Percentiles rank a stretch among this genome's conserved stretches.
These are phyloP conservation scores for Metschnikowia picachoensis DNA, from an alignment of 805 yeast genomes.

Conservation along the genomic window DNA sequence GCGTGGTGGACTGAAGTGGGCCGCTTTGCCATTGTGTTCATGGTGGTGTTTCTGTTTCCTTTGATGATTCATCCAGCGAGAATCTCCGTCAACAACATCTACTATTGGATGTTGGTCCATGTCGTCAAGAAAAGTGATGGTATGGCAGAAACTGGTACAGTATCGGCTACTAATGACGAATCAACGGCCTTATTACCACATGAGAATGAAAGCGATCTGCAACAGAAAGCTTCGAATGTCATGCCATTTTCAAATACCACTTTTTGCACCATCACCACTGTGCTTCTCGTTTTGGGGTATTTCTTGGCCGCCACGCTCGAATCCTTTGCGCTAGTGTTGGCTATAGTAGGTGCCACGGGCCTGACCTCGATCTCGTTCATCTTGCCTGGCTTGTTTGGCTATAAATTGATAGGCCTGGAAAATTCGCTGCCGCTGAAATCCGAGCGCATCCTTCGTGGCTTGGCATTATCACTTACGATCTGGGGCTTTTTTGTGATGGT, in stretches of 20 bases:
- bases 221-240: conserved; percentile 11
- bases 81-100: conserved; percentile 71
- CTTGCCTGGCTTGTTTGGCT: conserved; percentile 76
- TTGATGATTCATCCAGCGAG: conserved; percentile 89
- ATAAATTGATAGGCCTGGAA: conserved; percentile 44
- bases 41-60: conserved; percentile 84
- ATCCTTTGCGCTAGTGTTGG: conserved; percentile 64
- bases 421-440: conserved; percentile 22
- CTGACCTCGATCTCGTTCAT: conserved; percentile 76
- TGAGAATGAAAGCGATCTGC: neutral
- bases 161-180: neutral
- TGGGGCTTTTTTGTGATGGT: conserved; percentile 58
- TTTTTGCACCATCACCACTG: conserved; percentile 47
- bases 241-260: conserved; percentile 47
- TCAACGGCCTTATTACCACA: conserved; percentile 13
- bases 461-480: conserved; percentile 42
- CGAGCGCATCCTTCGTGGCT: conserved; percentile 33
- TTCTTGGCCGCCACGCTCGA: conserved; percentile 53
- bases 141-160: neutral
- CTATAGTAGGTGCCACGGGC: conserved; percentile 81
- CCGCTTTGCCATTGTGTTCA: conserved; percentile 69
- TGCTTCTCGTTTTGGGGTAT: conserved; percentile 47
- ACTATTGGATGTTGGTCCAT: conserved; percentile 41
- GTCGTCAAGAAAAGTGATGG: neutral
- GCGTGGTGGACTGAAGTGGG: conserved; percentile 66